A percentile compares a stretch with the other conserved stretches of the same genome.
These are phyloP conservation scores for Clavariopsis aquatica DNA, from an alignment of 495 filamentous ascomycete genomes.

Conservation along the genomic window DNA sequence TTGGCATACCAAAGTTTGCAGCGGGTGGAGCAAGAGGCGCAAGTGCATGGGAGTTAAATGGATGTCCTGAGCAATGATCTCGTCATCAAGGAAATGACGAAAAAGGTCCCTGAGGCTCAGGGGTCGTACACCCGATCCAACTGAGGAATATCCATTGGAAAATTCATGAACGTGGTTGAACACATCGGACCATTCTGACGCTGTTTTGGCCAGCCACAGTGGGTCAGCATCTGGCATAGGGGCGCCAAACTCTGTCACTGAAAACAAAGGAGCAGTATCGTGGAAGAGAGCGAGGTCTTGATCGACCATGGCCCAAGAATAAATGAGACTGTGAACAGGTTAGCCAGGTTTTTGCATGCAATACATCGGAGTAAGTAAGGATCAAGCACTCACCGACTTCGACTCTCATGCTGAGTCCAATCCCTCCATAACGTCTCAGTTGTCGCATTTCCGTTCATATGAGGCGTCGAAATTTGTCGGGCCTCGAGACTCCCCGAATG, in stretches of 20 bases:
- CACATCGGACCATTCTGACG: constrained; percentile 51
- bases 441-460: constrained; percentile 40
- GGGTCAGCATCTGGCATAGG: constrained; percentile 59
- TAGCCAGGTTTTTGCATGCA: constrained; percentile 26
- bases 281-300: constrained; percentile 66
- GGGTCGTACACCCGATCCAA: constrained; percentile 48
- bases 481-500: constrained; percentile 60
- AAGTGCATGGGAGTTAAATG: constrained; percentile 46
- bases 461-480: constrained; percentile 37
- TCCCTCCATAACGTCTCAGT: constrained; percentile 55
- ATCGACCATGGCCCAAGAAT: constrained; percentile 68
- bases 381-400: constrained; percentile 53
- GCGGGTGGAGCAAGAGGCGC: constrained; percentile 46
- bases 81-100: constrained; percentile 49
- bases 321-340: constrained; percentile 52
- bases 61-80: constrained; percentile 45
- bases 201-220: constrained; percentile 53
- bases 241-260: constrained; percentile 58
- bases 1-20: constrained; percentile 47
- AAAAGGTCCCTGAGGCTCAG: constrained; percentile 61
- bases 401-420: constrained; percentile 60
- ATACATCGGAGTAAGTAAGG: not conserved
- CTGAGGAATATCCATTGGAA: constrained; percentile 46
- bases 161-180: constrained; percentile 55
- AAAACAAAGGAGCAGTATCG: constrained; percentile 58